phyloP scores from a whole-genome alignment of 768 basidiomycete species.

The Calocera viscosa region DNA sequence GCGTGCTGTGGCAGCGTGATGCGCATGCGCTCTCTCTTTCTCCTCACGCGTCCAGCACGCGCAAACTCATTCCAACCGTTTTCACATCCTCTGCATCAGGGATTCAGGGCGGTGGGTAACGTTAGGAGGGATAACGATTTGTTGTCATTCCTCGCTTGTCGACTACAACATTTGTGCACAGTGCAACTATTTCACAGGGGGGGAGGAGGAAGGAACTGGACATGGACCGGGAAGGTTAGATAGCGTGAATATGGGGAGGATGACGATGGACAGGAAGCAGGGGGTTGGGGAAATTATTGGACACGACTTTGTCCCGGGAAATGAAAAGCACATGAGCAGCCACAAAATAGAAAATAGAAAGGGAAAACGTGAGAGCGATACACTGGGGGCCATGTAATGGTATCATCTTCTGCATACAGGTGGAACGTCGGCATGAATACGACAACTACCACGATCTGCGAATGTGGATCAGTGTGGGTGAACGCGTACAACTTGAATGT shows the following conservation, averaged over 20 bases:
- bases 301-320: not conserved
- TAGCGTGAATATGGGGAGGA: not conserved
- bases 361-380: not conserved
- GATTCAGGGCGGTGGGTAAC: not conserved
- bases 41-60: not conserved
- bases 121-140: not conserved
- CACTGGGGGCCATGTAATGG: not conserved
- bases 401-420: slow-evolving; percentile 2
- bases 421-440: not conserved
- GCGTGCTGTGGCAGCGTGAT: not conserved
- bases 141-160: not conserved
- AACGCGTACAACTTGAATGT: no score
- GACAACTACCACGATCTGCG: not conserved
- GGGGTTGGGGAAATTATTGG: not conserved
- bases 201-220: not conserved
- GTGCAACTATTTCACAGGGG: slow-evolving; percentile 7
- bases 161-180: slow-evolving; percentile 6
- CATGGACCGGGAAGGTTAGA: not conserved
- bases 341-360: not conserved
- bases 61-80: not conserved
- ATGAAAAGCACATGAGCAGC: not conserved
- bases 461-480: not conserved
- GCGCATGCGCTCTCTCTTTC: not conserved
- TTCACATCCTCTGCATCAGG: not conserved
- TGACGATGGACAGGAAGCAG: not conserved